These are phyloP conservation scores for Cryoendolithus antarcticus DNA, from an alignment of 2,329 filamentous ascomycete genomes.

Conservation along the genomic window DNA sequence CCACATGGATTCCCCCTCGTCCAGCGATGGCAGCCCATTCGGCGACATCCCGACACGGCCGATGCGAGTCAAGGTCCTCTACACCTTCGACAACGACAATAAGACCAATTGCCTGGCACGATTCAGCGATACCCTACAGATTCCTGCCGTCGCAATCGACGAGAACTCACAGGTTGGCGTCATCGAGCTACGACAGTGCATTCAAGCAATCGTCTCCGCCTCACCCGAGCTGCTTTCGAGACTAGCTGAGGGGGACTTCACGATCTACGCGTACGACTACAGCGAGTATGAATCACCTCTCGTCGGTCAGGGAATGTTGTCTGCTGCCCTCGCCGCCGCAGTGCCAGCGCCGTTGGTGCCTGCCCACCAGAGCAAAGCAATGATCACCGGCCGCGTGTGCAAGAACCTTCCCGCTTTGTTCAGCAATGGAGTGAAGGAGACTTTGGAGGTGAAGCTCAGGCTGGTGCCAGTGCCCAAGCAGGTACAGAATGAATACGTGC, in stretches of 20 bases:
- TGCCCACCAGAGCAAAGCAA: constrained; percentile 49
- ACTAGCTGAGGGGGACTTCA: constrained; percentile 64
- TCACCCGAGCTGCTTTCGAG: constrained; percentile 77
- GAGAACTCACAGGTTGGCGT: constrained; percentile 72
- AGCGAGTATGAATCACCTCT: constrained; percentile 88
- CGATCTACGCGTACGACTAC: constrained; percentile 94
- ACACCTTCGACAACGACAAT: constrained; percentile 83
- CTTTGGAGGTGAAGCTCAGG: constrained; percentile 82
- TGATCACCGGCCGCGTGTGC: constrained; percentile 82
- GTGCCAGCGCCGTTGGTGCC: constrained; percentile 26
- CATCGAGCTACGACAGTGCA: constrained; percentile 74
- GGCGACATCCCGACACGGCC: constrained; percentile 26
- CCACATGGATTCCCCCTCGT: constrained; percentile 4
- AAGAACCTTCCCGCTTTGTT: constrained; percentile 78
- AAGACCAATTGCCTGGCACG: constrained; percentile 83
- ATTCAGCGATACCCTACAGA: constrained; percentile 63
- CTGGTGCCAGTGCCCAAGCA: constrained; percentile 63
- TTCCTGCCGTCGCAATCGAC: constrained; percentile 72
- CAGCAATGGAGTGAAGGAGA: constrained; percentile 71
- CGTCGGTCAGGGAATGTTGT: constrained; percentile 91
- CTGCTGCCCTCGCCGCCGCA: constrained; percentile 58
- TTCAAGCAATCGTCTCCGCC: constrained; percentile 63
- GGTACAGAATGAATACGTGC: constrained; percentile 47
- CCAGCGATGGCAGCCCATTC: constrained; percentile 14
- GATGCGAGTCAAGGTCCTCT: constrained; percentile 77